Evolutionary conservation across 768 basidiomycete species (phyloP), one percentile per base, ranked within the genome.

Genomic region (Lactifluus rugatus): DNA sequence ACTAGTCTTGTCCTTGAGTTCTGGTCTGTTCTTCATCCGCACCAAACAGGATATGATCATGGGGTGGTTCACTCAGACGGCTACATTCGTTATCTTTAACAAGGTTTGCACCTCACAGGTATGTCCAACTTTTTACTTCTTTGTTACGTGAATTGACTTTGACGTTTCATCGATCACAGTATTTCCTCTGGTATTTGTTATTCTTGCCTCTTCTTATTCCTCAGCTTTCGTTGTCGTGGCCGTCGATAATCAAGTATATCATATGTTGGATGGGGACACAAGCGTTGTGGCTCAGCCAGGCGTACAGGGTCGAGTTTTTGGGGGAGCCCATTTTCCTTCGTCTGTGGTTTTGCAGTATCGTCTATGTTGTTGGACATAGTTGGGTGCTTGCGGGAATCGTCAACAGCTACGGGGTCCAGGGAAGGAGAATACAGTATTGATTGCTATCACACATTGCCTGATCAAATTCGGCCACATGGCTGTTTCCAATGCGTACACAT

Each of bases 101-200:
- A 94, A 95, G 71, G 96, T 99, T 51, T 96, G 94, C 79, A 99
- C 96, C 0, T 96, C 93, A 0, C 93, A 95, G 78, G 92, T 89
- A 64, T 62, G 76, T 69, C 11, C 26, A 13, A 9, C 32, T 19
- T 14, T 5, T 63, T 46, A 68, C 67, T 13, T 36, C 48, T 48
- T 49, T 26, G 28, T 52, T 46, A 52, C 39, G 52, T 31, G 47
- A 17, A 28, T n/a, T 31, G 31, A 19, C 49, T 34, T 45, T 50
- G 34, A 41, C 42, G 13, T 14, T 4, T 5, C 31, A 19, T 48
- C 48, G 31, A 54, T n/a, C 8, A 14, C 71, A 98, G 89, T 99
- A 99, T 70, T 99, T 98, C 73, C 76, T 95, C 39, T 99, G 96
- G 96, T 97, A 93, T 68, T 81, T 92, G 14, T 81, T 93, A 50